phyloP scores from a whole-genome alignment of 140 eudicot species.

The Stevia rebaudiana region DNA sequence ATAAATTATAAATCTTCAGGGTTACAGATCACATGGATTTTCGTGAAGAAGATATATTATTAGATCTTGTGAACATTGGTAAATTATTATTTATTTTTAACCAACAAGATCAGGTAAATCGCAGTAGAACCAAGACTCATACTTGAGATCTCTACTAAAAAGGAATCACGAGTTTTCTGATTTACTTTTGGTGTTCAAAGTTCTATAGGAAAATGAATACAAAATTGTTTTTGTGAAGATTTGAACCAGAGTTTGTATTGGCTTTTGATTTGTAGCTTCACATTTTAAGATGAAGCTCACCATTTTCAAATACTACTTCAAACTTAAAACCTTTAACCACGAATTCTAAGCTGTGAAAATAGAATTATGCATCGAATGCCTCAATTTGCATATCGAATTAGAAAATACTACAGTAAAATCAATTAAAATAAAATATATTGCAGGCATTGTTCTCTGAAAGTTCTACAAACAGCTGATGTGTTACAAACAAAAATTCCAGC shows the following conservation, averaged over 20 bases:
- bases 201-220: not conserved
- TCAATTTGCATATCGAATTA: not conserved
- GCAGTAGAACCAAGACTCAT: not conserved
- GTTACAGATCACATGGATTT: constrained; percentile 27
- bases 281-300: not conserved
- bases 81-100: not conserved
- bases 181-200: not conserved
- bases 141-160: not conserved
- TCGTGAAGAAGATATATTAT: constrained; percentile 10
- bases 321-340: not conserved
- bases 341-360: not conserved
- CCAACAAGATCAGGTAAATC: too few relatives aligned
- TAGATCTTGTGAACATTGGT: not conserved
- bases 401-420: not conserved
- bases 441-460: not conserved
- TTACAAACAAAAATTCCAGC: not conserved
- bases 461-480: not conserved
- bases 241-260: constrained; percentile 1
- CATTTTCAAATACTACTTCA: constrained; percentile 11
- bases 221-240: not conserved
- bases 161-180: too few relatives aligned
- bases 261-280: not conserved
- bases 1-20: constrained; percentile 8
- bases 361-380: not conserved
- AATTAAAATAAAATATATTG: not conserved